Conservation (phyloP, 2,329 filamentous ascomycete genomes). For the Microdochium bolleyi region DNA sequence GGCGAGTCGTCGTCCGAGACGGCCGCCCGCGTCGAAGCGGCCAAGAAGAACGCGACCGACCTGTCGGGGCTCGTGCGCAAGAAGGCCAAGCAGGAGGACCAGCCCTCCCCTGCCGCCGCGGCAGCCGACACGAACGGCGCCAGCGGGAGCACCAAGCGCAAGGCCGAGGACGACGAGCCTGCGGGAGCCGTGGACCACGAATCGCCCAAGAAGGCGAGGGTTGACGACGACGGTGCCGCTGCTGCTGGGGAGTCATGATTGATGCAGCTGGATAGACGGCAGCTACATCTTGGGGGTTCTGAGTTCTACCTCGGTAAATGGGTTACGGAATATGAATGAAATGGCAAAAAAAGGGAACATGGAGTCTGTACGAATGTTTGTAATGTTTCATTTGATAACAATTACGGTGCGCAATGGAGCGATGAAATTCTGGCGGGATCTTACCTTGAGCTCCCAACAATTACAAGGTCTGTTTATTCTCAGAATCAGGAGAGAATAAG, state of each 20-base stretch:
- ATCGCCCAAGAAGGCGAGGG: constrained; percentile 27
- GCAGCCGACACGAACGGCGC: constrained; percentile 14
- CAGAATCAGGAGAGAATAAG: too few relatives aligned
- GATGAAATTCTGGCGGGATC: too few relatives aligned
- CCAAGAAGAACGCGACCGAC: constrained; percentile 66
- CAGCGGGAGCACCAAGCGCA: constrained; percentile 32
- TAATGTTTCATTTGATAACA: background rate
- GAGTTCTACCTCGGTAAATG: too few relatives aligned
- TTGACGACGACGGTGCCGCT: constrained; percentile 12
- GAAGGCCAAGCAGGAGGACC: constrained; percentile 29
- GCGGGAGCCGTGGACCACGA: constrained; percentile 17
- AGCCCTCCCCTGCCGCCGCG: too few relatives aligned
- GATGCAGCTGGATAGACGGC: too few relatives aligned
- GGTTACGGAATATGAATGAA: too few relatives aligned
- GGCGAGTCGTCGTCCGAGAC: constrained; percentile 55
- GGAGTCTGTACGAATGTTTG: background rate
- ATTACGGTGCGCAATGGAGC: background rate
- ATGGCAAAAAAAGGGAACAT: background rate
- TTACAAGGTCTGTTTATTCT: too few relatives aligned
- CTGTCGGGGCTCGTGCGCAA: constrained; percentile 68
- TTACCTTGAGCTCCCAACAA: too few relatives aligned
- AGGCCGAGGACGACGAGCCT: constrained; percentile 24
- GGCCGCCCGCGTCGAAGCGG: constrained; percentile 60
- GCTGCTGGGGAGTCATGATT: constrained; percentile 3
- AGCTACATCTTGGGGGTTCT: too few relatives aligned